These are phyloP conservation scores for Ophiostoma himal-ulmi DNA, from an alignment of 2,329 filamentous ascomycete genomes.

Conservation along the genomic window DNA sequence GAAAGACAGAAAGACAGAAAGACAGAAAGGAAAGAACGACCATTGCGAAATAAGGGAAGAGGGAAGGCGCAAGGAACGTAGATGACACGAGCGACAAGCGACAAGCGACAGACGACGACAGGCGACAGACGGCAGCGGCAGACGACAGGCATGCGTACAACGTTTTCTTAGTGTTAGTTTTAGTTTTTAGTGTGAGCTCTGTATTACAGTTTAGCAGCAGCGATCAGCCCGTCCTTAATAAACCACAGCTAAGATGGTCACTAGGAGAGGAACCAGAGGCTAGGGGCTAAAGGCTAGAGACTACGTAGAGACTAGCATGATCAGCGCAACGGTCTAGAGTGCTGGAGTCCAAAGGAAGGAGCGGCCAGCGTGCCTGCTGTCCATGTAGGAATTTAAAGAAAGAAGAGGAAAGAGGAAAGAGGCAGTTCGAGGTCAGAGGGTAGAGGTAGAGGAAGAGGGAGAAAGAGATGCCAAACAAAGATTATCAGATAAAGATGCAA, in stretches of 20 bases:
- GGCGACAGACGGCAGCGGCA: too few species aligned
- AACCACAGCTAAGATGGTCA: not conserved
- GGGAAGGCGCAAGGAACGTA: too few species aligned
- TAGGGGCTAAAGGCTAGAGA: not conserved
- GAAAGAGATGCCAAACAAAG: not conserved
- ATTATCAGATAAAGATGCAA: too few species aligned
- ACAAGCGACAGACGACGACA: not conserved
- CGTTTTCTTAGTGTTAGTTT: not conserved
- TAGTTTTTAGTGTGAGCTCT: not conserved
- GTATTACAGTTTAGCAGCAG: not conserved
- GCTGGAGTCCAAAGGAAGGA: not conserved
- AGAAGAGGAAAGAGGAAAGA: not conserved
- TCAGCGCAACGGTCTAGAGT: constrained; percentile 13
- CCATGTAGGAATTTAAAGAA: not conserved
- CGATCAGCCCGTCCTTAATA: not conserved
- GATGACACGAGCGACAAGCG: not conserved
- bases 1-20: too few species aligned
- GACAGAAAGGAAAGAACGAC: too few species aligned
- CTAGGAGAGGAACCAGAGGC: too few species aligned
- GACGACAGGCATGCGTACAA: not conserved
- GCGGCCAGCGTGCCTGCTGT: not conserved
- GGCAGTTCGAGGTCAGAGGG: not conserved
- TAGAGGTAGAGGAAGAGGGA: not conserved
- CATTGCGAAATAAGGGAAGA: too few species aligned
- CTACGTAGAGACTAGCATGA: not conserved